Evolutionary conservation across 2,329 filamentous ascomycete genomes (phyloP).

Genomic region (Xylaria sp.): DNA sequence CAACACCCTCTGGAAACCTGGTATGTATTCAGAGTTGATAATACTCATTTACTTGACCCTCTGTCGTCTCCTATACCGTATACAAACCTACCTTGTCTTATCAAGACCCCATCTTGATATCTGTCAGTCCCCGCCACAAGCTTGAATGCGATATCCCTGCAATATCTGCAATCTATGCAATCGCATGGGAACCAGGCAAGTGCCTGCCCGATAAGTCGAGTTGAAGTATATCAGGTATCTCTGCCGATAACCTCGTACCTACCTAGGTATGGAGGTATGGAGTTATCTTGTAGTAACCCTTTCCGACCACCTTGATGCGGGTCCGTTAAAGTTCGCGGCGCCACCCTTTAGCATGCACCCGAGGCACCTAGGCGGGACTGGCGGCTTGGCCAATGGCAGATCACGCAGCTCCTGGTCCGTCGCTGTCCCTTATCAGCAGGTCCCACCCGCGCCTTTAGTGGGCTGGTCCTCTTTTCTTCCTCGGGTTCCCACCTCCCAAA

Average conservation of each 20-base stretch:
- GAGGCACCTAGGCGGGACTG: conserved; percentile 4
- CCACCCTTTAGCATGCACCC: neutral
- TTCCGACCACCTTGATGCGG: conserved; percentile 8
- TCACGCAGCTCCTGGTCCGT: conserved; percentile 1
- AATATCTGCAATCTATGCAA: neutral
- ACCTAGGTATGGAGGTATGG: neutral
- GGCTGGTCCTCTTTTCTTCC: conserved; percentile 22
- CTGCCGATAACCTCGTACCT: neutral
- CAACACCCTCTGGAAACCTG: conserved; percentile 46
- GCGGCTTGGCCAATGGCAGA: conserved; percentile 25
- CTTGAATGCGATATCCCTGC: neutral
- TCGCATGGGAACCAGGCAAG: conserved; percentile 19
- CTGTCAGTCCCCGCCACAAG: neutral
- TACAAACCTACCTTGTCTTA: neutral
- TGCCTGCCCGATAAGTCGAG: conserved; percentile 20
- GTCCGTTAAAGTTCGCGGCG: neutral
- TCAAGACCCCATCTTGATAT: neutral
- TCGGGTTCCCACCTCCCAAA: conserved; percentile 34
- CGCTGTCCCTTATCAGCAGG: conserved; percentile 33
- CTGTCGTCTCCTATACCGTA: neutral
- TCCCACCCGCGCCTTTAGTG: conserved; percentile 26
- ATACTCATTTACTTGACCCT: conserved; percentile 6
- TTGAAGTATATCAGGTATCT: conserved; percentile 14
- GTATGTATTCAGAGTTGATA: conserved; percentile 39
- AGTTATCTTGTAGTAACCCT: conserved; percentile 17